A percentile compares a stretch with the other conserved stretches of the same genome.
phyloP scores from a whole-genome alignment of 371 early-diverging fungal species.

The Syncephalastrum sp. region DNA sequence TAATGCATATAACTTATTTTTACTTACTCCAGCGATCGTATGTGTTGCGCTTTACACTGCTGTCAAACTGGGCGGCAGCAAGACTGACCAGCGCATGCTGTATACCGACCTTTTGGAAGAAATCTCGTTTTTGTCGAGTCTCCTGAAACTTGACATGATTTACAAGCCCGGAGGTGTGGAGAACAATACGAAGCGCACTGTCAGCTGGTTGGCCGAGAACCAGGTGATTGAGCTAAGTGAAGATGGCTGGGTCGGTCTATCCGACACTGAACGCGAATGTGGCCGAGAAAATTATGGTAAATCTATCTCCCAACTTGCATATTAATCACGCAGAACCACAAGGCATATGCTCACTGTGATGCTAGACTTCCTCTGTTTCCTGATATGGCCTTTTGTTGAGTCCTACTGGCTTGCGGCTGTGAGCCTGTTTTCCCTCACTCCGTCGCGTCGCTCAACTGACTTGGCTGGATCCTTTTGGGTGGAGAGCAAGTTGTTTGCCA shows the following conservation, averaged over 20 bases:
- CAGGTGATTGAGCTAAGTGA: conserved; percentile 58
- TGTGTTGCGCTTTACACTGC: conserved; percentile 80
- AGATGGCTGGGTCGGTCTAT: conserved; percentile 58
- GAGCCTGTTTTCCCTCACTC: conserved; percentile 60
- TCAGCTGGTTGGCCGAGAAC: conserved; percentile 60
- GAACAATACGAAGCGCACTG: conserved; percentile 66
- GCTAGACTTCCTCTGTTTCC: conserved; percentile 82
- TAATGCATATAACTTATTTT: neutral
- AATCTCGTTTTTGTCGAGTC: conserved; percentile 74
- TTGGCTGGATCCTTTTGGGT: conserved; percentile 54
- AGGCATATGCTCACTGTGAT: neutral
- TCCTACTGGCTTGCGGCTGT: conserved; percentile 84
- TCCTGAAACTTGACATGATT: conserved; percentile 84
- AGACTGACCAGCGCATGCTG: conserved; percentile 55
- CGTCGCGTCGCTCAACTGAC: conserved; percentile 21
- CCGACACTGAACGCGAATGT: conserved; percentile 66
- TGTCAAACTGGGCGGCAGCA: conserved; percentile 74
- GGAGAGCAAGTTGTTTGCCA: conserved; percentile 67
- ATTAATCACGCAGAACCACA: neutral
- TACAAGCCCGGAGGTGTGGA: conserved; percentile 79
- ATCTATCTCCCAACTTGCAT: neutral
- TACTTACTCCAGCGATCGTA: conserved; percentile 54
- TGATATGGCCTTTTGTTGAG: conserved; percentile 89
- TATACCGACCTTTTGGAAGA: conserved; percentile 61
- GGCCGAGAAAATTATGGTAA: conserved; percentile 85